Evolutionary conservation across 116 monocot genomes (phyloP), one percentile per base, ranked within the genome.

Genomic region (Dioscorea cayenensis): DNA sequence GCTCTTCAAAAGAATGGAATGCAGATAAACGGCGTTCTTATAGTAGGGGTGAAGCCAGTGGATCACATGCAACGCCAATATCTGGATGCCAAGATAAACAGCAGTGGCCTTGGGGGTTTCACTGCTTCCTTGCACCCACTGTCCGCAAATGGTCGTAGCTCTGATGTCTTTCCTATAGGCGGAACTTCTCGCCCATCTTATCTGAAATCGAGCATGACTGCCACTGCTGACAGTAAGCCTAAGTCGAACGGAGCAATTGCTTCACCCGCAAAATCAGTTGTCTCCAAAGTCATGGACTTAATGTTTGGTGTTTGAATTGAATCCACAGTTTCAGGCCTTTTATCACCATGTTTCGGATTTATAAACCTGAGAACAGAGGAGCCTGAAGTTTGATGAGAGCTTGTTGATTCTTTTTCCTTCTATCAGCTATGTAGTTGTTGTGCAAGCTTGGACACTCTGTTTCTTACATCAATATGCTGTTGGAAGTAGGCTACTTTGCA

Each of bases 271-370:
- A 92, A 92, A 71, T 92, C 89, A 8, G 66, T 89, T 61, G 64
- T 87, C 38, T 89, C 92, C 6, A 95, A 92, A 77, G 85, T 90
- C 49, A 81, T 87, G 74, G 92, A 95, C 72, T 73, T 95, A 75
- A 83, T 95, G 82, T 95, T 95, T 73, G 95, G 95, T 11, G 74
- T 86, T 60, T 86, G 65, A 83, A 13, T 17, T 55, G 55, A 16
- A 55, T 12, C 43, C 12, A 43, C 43, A 43, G 43, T 12, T 43
- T 43, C 8, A 43, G 11, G 43, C 12, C 43, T 43, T 12, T 6
- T 43, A 43, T 43, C 43, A 32, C 32, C 32, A 43, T 43, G 43
- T 1, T 43, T 7, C 12, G 43, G 43, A 43, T 10, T 9, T 43
- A 7, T 43, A 43, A 43, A 43, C 43, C 43, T 1, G 8, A 7